Evolutionary conservation across 2,329 filamentous ascomycete genomes (phyloP), one percentile per base, ranked within the genome.

Genomic region (Aspergillus piperis): DNA sequence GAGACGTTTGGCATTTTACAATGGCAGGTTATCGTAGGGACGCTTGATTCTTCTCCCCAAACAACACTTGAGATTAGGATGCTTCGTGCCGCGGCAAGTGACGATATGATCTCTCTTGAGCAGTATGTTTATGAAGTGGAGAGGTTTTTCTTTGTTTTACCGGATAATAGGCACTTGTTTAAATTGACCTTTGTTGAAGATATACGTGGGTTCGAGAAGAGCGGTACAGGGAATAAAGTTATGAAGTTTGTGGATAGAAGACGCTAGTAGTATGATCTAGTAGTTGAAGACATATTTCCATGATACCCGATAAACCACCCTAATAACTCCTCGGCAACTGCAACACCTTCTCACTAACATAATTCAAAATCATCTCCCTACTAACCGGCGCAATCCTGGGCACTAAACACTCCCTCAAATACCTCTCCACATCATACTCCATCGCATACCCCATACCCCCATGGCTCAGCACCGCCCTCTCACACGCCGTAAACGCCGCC

Each of bases 391-490:
- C 85, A 61, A 87, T 84, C 21, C 85, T 70, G 1, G 85, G 85
- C 8, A 87, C 84, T 59, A 87, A 80, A 55, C 81, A 83, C 70
- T 87, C 85, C 39, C 85, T 76, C 56, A 87, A 66, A 71, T 84
- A 88, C 50, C 85, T 74, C 72, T 87, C 85, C 0, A 87, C 85
- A 69, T 88, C 82, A 66, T 86, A 87, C 66, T 87, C 85, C 61
- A 83, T 81, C 6, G 85, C 84, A 73, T 87, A 88, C 0, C 85
- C 85, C 85, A 87, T 88, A 0, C 85, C 85, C 27, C 85, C 85
- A 69, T 85, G 84, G 2, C 80, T 78, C 63, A 87, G 71, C 6
- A 86, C 76, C 2, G 83, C 83, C 32, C 83, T 73, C 65, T 88
- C 85, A 66, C 84, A 87, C 0, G 85, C 84, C 2, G 77, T 82